These are phyloP conservation scores for Schwanniomyces vanrijiae DNA, from an alignment of 805 yeast genomes.

Conservation along the genomic window DNA sequence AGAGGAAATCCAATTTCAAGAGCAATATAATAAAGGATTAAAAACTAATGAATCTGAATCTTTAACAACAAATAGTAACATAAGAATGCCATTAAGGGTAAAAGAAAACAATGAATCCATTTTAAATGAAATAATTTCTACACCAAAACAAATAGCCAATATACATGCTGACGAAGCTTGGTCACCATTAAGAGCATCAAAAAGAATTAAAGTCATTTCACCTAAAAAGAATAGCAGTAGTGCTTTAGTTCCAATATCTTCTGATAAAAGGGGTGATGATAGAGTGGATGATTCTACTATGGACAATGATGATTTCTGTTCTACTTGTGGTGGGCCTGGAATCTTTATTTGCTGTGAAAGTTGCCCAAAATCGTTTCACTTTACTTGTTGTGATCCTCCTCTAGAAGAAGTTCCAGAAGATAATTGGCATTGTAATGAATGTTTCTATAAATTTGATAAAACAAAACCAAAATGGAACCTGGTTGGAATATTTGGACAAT, in stretches of 20 bases:
- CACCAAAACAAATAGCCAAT: conserved; percentile 8
- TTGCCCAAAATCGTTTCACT: conserved; percentile 91
- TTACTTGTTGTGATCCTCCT: conserved; percentile 90
- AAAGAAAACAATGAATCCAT: conserved; percentile 2
- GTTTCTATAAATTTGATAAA: conserved; percentile 45
- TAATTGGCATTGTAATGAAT: conserved; percentile 85
- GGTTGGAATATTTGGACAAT: conserved; percentile 52
- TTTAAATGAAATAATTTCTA: neutral
- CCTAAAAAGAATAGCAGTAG: conserved; percentile 29
- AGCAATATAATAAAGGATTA: conserved; percentile 10
- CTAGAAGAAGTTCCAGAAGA: conserved; percentile 83
- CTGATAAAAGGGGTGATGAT: conserved; percentile 3
- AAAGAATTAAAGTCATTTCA: conserved; percentile 31
- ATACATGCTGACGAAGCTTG: neutral
- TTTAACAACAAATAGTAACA: conserved; percentile 15
- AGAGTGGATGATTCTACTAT: conserved; percentile 12
- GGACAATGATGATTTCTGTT: conserved; percentile 82
- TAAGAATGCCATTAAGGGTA: conserved; percentile 14
- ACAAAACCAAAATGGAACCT: conserved; percentile 21
- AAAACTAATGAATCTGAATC: conserved; percentile 12
- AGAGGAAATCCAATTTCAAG: conserved; percentile 12
- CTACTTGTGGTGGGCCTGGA: conserved; percentile 89
- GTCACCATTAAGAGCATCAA: conserved; percentile 16
- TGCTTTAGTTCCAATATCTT: conserved; percentile 21
- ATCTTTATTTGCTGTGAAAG: conserved; percentile 89